Evolutionary conservation across 441 rosid genomes (phyloP), one percentile per base, ranked within the genome.

Genomic region (Arabidopsis lyrata): DNA sequence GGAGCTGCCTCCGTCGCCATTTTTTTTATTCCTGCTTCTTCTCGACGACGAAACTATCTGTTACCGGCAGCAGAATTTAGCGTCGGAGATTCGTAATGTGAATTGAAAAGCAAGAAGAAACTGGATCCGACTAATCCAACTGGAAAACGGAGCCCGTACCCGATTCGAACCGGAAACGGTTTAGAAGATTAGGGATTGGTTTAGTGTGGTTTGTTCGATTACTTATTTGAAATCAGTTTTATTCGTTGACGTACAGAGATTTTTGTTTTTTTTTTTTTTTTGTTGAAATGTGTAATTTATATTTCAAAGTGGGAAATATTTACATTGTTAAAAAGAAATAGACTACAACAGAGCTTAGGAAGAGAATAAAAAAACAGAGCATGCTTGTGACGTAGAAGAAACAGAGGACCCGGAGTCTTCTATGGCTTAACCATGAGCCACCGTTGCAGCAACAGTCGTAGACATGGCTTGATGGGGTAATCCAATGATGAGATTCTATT

Each of bases 1-100:
- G 91, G 97, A 68, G 71, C 86, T 48, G 86, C 92, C 45, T 85
- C 97, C 36, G 83, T 82, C 41, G 56, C 91, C 97, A 87, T 88
- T 81, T 63, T 50, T 80, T 64, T 44, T n/a, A 27, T 44, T 44
- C 55, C 39, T 49, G 11, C 69, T 41, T 65, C 62, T 64, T 29
- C 42, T 22, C 55, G 42, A 24, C 50, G 44, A 48, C 45, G 41
- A 15, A 13, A 65, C 3, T 36, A 35, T 16, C 57, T 44, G 69
- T 41, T 15, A 76, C 8, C 42, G 58, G 69, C 48, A 13, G 32
- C 24, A 8, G 31, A 12, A 60, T 7, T 18, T 16, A 4, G 22
- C 13, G 13, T 13, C 15, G 59, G 4, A 41, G 72, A 66, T 59
- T 60, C 49, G 63, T 53, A 59, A 68, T 31, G 15, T 1, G 31